A percentile compares a stretch with the other conserved stretches of the same genome.
These are phyloP conservation scores for Ailanthus altissimus DNA, from an alignment of 345 rosid species.

Conservation along the genomic window DNA sequence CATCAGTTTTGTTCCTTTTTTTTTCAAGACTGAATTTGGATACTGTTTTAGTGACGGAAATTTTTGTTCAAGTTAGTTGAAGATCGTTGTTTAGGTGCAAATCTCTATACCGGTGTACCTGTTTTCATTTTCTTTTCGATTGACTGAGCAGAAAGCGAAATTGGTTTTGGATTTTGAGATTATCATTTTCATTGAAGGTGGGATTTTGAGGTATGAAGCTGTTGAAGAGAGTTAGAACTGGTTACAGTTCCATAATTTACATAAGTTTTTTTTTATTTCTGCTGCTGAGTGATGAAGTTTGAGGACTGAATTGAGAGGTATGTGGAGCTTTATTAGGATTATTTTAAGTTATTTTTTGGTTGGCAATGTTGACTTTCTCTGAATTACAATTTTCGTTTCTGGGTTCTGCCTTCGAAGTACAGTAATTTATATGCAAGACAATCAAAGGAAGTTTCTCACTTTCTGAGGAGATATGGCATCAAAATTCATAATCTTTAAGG, in stretches of 20 bases:
- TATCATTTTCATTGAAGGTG: not conserved
- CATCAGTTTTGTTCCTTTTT: not conserved
- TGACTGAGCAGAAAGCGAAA: not conserved
- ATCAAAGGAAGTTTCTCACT: not conserved
- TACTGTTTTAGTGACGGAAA: too few relatives aligned
- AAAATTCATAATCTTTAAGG: constrained; percentile 32
- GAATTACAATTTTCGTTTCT: constrained; percentile 22
- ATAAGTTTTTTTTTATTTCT: not conserved
- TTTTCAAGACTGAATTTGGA: not conserved
- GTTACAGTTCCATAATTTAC: not conserved
- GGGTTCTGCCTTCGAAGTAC: constrained; percentile 22
- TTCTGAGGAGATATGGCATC: constrained; percentile 13
- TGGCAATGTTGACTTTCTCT: constrained; percentile 28
- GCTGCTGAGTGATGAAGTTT: constrained; percentile 2
- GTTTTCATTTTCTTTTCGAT: not conserved
- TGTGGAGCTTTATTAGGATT: constrained; percentile 12
- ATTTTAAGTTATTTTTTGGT: constrained; percentile 2
- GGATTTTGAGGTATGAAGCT: constrained; percentile 10
- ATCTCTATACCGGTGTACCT: too few relatives aligned
- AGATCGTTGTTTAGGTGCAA: not conserved
- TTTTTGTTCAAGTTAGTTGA: too few relatives aligned
- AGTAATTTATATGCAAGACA: too few relatives aligned
- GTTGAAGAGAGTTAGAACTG: not conserved
- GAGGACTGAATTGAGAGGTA: constrained; percentile 1
- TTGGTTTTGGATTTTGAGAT: not conserved